Conservation (phyloP, 495 filamentous ascomycete species). For the Viridothelium virens region DNA sequence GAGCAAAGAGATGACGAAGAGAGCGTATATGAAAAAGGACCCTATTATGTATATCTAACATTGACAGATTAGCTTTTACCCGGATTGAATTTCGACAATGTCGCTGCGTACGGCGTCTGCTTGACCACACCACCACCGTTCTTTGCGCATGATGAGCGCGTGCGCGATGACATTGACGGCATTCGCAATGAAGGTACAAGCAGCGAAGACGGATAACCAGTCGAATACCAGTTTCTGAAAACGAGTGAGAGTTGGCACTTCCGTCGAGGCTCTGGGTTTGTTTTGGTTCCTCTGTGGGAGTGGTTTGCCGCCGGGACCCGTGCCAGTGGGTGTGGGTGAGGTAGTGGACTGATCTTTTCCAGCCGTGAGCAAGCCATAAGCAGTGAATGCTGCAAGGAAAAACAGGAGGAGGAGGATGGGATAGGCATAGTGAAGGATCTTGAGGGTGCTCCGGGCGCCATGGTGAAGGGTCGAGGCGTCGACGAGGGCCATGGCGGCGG, state of each 20-base stretch:
- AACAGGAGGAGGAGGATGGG: constrained; percentile 60
- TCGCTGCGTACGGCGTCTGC: constrained; percentile 62
- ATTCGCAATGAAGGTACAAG: constrained; percentile 68
- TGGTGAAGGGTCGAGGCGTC: neutral
- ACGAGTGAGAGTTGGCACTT: constrained; percentile 47
- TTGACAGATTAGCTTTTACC: constrained; percentile 20
- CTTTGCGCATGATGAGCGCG: constrained; percentile 55
- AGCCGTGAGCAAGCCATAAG: constrained; percentile 52
- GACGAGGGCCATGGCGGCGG: neutral
- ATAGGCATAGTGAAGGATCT: constrained; percentile 51
- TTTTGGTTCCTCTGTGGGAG: constrained; percentile 49
- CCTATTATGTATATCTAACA: constrained; percentile 70
- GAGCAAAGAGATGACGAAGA: constrained; percentile 70
- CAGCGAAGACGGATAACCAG: constrained; percentile 58
- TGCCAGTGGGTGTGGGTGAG: constrained; percentile 32
- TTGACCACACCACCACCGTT: constrained; percentile 88
- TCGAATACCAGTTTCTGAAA: constrained; percentile 61
- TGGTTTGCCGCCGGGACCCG: constrained; percentile 75
- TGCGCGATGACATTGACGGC: constrained; percentile 66
- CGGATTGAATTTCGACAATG: constrained; percentile 18
- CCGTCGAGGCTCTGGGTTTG: constrained; percentile 37
- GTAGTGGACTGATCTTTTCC: constrained; percentile 33
- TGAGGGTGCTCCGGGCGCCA: constrained; percentile 35
- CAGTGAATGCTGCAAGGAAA: constrained; percentile 58
- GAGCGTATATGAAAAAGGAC: constrained; percentile 65